Percentiles rank a stretch among this genome's conserved stretches.
phyloP scores from a whole-genome alignment of 768 basidiomycete genomes.

The Nevesoporus exiguus region DNA sequence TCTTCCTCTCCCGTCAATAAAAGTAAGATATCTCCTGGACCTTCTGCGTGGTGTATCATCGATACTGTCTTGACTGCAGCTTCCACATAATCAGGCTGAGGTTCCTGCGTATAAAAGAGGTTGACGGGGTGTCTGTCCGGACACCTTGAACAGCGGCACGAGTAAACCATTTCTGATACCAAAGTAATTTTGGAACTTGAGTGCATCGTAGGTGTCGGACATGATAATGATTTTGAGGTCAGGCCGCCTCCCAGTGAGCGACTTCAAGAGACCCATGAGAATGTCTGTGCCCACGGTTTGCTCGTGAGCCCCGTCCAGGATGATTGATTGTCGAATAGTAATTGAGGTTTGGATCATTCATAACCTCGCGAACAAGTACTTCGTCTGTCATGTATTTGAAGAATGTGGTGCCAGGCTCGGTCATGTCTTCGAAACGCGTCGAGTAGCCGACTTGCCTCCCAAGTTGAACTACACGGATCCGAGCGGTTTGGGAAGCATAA shows the following conservation, averaged over 20 bases:
- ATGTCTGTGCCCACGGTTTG: conserved; percentile 97
- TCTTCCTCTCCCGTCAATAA: conserved; percentile 99
- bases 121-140: conserved; percentile 93
- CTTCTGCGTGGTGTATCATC: conserved; percentile 95
- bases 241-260: conserved; percentile 68
- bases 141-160: conserved; percentile 85
- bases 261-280: conserved; percentile 91
- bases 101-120: conserved; percentile 88
- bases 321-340: conserved; percentile 99
- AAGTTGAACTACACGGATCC: conserved; percentile 62
- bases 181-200: conserved; percentile 97
- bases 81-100: conserved; percentile 94
- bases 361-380: no score
- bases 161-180: conserved; percentile 37
- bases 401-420: conserved; percentile 86
- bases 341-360: no score
- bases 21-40: conserved; percentile 85
- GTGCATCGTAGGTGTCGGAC: conserved; percentile 95
- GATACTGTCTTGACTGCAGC: conserved; percentile 93
- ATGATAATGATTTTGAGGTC: conserved; percentile 98
- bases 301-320: conserved; percentile 98
- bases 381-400: conserved; percentile 99
- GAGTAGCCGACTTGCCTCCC: conserved; percentile 96
- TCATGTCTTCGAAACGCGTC: conserved; percentile 91
- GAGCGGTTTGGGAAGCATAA: conserved; percentile 4